Evolutionary conservation across 257 asterid species (phyloP).

Genomic region (Solanum pinnatisectum): DNA sequence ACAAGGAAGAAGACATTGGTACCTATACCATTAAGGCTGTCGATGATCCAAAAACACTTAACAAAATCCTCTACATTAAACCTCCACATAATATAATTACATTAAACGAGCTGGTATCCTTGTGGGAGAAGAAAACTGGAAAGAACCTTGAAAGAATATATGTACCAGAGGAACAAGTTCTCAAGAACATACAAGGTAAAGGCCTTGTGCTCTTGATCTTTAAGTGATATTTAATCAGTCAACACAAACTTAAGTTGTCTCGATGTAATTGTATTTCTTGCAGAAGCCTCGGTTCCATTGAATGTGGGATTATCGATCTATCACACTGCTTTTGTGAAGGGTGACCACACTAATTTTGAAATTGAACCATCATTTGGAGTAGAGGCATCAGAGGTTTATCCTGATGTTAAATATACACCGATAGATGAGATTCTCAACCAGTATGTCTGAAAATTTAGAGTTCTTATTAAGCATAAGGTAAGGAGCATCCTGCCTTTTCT

Average conservation of each 20-base stretch:
- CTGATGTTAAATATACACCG: constrained; percentile 54
- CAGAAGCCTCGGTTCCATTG: constrained; percentile 43
- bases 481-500: not conserved
- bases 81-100: constrained; percentile 43
- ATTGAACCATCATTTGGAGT: constrained; percentile 51
- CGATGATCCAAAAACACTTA: constrained; percentile 66
- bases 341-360: constrained; percentile 47
- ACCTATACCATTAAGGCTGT: constrained; percentile 49
- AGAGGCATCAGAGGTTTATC: constrained; percentile 61
- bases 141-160: constrained; percentile 46
- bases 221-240: not conserved
- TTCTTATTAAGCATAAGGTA: not conserved
- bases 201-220: too few relatives aligned
- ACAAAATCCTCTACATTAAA: constrained; percentile 44
- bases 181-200: constrained; percentile 50
- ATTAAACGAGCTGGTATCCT: constrained; percentile 41
- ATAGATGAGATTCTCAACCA: constrained; percentile 40
- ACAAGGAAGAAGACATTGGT: constrained; percentile 47
- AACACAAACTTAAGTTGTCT: not conserved
- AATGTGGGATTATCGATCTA: constrained; percentile 28
- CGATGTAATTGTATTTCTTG: not conserved
- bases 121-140: constrained; percentile 75
- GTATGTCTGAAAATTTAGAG: constrained; percentile 22
- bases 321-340: constrained; percentile 46
- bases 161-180: constrained; percentile 41